A percentile compares a stretch with the other conserved stretches of the same genome.
These are phyloP conservation scores for Candida sphagnicola DNA, from an alignment of 805 yeast species.

Conservation along the genomic window DNA sequence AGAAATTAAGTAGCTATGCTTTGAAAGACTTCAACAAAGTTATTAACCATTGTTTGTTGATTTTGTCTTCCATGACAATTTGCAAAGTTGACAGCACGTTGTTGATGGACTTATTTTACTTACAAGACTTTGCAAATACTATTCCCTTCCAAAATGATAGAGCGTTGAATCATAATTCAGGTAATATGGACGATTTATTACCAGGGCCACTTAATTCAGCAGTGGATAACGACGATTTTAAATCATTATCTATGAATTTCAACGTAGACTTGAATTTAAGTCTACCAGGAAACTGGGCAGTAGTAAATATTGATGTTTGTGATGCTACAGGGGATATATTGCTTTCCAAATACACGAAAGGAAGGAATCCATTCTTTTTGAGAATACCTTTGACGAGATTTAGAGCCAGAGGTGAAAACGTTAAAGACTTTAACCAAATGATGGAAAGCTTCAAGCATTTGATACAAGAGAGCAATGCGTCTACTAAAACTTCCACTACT, in stretches of 20 bases:
- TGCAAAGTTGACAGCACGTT: conserved; percentile 12
- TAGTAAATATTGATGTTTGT: conserved; percentile 60
- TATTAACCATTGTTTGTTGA: conserved; percentile 14
- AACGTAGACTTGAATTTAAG: conserved; percentile 7
- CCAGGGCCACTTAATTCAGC: conserved; percentile 8
- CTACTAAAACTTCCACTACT: conserved; percentile 55
- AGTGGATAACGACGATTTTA: conserved; percentile 5
- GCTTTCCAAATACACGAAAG: conserved; percentile 40
- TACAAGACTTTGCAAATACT: conserved; percentile 17
- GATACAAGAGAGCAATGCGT: conserved; percentile 55
- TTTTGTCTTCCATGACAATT: conserved; percentile 17
- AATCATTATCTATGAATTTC: conserved; percentile 5
- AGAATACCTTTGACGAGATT: conserved; percentile 60
- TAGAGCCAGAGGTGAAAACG: conserved; percentile 33
- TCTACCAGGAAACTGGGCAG: conserved; percentile 44
- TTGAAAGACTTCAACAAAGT: conserved; percentile 12
- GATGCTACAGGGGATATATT: conserved; percentile 54
- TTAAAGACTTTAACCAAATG: conserved; percentile 42
- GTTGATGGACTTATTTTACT: conserved; percentile 13
- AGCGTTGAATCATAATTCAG: conserved; percentile 9
- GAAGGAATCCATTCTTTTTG: conserved; percentile 40
- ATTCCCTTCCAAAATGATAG: conserved; percentile 19
- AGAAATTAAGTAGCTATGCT: conserved; percentile 11
- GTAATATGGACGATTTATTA: conserved; percentile 7
- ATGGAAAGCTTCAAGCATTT: conserved; percentile 31